Evolutionary conservation across 1,284 basidiomycete species (phyloP).

Genomic region (Puccinia horiana): DNA sequence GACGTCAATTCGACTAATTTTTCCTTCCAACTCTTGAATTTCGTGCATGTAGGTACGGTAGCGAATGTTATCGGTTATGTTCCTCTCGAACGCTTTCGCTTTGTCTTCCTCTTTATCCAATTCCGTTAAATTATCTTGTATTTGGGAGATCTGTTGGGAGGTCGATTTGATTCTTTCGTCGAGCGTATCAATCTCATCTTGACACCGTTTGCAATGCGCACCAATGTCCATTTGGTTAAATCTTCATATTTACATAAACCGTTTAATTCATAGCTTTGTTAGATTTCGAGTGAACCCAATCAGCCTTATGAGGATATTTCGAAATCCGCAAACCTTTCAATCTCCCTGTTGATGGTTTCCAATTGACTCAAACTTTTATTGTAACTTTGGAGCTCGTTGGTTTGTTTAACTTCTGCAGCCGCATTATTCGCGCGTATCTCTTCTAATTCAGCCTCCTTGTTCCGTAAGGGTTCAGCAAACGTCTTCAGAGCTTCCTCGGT

Average conservation of each 20-base stretch:
- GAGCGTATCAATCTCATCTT: constrained; percentile 17
- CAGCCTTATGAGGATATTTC: neutral
- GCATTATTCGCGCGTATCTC: constrained; percentile 65
- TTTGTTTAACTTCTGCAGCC: constrained; percentile 64
- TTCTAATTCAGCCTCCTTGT: constrained; percentile 68
- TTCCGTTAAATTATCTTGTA: constrained; percentile 37
- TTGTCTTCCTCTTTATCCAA: constrained; percentile 58
- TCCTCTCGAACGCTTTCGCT: constrained; percentile 61
- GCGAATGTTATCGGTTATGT: constrained; percentile 81
- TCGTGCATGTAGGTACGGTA: constrained; percentile 71
- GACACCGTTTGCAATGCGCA: constrained; percentile 20
- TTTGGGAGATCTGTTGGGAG: constrained; percentile 17
- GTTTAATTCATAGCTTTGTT: neutral
- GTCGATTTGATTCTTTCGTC: constrained; percentile 21
- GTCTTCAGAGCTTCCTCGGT: constrained; percentile 68
- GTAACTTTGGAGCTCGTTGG: constrained; percentile 67
- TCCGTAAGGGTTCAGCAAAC: constrained; percentile 69
- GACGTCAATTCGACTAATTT: constrained; percentile 76
- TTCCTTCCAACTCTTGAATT: constrained; percentile 69
- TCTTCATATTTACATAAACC: constrained; percentile 26
- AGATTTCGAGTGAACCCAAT: neutral
- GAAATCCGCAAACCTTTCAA: constrained; percentile 65
- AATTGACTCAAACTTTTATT: constrained; percentile 70
- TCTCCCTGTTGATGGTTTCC: constrained; percentile 65
- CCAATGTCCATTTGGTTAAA: constrained; percentile 26